Conservation (phyloP, 2,329 filamentous ascomycete species). For the Hypomyces perniciosus region DNA sequence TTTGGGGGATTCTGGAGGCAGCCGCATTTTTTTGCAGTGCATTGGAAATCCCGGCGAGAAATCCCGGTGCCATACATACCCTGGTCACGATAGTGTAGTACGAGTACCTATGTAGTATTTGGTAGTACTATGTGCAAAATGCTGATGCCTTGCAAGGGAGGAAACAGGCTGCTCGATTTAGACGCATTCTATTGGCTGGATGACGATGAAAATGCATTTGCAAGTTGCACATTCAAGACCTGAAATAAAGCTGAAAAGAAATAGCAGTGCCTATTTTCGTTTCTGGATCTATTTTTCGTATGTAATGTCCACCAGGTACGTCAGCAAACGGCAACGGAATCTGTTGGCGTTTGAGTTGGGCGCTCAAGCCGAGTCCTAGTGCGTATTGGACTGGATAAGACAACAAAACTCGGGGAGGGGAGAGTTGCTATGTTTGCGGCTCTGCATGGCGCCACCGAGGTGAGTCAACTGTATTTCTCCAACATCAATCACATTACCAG, state of each 20-base stretch:
- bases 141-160: slow-evolving; percentile 6
- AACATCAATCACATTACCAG: background rate
- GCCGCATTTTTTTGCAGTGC: slow-evolving; percentile 6
- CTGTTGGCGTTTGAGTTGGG: too few species aligned
- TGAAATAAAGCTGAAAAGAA: background rate
- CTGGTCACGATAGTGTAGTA: background rate
- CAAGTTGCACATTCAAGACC: too few species aligned
- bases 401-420: background rate
- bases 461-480: background rate
- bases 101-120: background rate
- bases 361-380: background rate
- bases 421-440: background rate
- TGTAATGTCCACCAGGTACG: too few species aligned
- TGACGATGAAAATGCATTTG: background rate
- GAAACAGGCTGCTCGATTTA: slow-evolving; percentile 9
- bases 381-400: background rate
- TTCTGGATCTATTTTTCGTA: background rate
- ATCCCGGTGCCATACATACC: background rate
- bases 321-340: too few species aligned
- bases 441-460: background rate
- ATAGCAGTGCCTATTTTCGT: background rate
- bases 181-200: slow-evolving; percentile 3
- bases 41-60: too few species aligned
- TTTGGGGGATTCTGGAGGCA: slow-evolving; percentile 2
- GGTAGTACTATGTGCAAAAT: background rate